A percentile compares a stretch with the other conserved stretches of the same genome.
These are phyloP conservation scores for Solanum appendiculatum DNA, from an alignment of 257 asterid species.

Conservation along the genomic window DNA sequence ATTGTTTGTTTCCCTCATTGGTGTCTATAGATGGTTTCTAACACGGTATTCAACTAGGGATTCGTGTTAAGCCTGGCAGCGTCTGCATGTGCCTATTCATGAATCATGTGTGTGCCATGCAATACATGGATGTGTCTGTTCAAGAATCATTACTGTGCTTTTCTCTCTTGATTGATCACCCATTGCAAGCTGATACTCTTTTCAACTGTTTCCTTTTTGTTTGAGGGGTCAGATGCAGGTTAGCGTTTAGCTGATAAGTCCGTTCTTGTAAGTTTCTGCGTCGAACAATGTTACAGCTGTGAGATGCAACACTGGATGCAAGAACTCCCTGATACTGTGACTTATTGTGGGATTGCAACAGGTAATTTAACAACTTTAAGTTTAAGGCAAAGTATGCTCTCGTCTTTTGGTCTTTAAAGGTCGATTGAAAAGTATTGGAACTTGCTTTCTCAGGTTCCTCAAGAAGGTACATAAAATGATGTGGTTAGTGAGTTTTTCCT, in stretches of 20 bases:
- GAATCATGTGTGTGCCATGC: neutral
- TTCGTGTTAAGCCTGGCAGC: neutral
- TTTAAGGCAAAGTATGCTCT: neutral
- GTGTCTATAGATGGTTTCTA: neutral
- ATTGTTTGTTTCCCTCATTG: neutral
- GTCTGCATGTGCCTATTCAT: too few relatives aligned
- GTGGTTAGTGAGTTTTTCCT: neutral
- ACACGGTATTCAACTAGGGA: neutral
- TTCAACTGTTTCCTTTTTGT: neutral
- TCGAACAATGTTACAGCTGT: neutral
- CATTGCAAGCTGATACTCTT: neutral
- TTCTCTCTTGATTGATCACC: neutral
- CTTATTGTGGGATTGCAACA: neutral
- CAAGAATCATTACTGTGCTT: neutral
- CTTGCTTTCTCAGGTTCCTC: neutral
- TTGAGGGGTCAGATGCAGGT: neutral
- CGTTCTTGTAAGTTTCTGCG: neutral
- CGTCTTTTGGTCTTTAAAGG: neutral
- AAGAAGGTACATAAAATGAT: neutral
- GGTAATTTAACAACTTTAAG: neutral
- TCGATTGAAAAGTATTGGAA: neutral
- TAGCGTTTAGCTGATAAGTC: neutral
- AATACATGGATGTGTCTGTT: neutral
- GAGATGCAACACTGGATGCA: neutral
- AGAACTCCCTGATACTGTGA: neutral